phyloP scores from a whole-genome alignment of 495 filamentous ascomycete genomes.

The Aspergillus sclerotiicarbonarius region DNA sequence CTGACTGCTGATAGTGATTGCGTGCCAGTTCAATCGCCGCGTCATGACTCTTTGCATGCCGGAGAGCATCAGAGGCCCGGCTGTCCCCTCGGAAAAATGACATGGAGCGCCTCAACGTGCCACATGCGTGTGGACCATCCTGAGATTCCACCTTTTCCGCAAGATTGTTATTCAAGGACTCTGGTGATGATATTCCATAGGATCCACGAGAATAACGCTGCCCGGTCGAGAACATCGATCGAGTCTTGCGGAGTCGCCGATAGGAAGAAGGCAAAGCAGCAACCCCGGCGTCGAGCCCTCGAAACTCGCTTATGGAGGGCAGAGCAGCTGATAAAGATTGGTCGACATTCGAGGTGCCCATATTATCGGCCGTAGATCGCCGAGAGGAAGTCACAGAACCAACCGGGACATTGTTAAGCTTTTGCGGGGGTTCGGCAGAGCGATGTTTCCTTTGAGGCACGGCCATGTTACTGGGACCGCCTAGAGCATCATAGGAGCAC shows the following conservation, averaged over 20 bases:
- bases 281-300: constrained; percentile 56
- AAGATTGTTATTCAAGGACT: constrained; percentile 13
- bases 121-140: constrained; percentile 22
- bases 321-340: constrained; percentile 25
- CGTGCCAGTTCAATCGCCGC: constrained; percentile 48
- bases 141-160: constrained; percentile 1
- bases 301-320: constrained; percentile 36
- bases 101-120: constrained; percentile 54
- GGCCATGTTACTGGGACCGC: constrained; percentile 39
- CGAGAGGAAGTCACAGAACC: not conserved
- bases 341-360: constrained; percentile 3
- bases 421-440: not conserved
- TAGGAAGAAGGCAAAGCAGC: constrained; percentile 70
- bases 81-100: constrained; percentile 56
- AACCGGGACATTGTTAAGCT: not conserved
- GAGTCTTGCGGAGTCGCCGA: constrained; percentile 68
- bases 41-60: constrained; percentile 42
- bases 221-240: constrained; percentile 64
- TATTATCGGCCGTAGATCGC: not conserved
- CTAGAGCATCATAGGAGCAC: constrained; percentile 31
- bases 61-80: constrained; percentile 19
- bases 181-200: constrained; percentile 21
- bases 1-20: constrained; percentile 42
- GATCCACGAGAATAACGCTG: constrained; percentile 35
- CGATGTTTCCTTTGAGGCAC: constrained; percentile 32